Conservation (phyloP, 2,329 filamentous ascomycete genomes). For the Apiospora arundinis region DNA sequence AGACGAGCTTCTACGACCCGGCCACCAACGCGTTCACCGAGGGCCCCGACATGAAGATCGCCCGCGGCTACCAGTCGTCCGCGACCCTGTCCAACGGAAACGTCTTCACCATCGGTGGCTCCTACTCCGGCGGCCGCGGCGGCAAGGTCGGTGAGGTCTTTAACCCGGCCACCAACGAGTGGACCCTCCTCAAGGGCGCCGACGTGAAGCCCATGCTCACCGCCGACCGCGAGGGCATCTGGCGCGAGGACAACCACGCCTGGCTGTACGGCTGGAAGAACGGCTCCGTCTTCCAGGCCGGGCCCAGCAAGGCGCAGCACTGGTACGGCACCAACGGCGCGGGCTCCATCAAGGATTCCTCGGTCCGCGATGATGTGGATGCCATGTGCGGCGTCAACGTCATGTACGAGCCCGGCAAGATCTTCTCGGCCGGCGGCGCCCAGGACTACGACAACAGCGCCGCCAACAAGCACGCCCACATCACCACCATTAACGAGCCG, state of each 20-base stretch:
- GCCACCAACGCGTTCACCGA: constrained; percentile 37
- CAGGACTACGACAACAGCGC: constrained; percentile 45
- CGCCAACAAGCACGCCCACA: constrained; percentile 48
- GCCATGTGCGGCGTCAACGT: constrained; percentile 63
- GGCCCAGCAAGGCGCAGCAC: constrained; percentile 60
- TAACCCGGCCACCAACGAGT: constrained; percentile 44
- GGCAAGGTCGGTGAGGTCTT: constrained; percentile 57
- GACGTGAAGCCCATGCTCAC: constrained; percentile 51
- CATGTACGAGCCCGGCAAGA: constrained; percentile 67
- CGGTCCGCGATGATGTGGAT: constrained; percentile 48
- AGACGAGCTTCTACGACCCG: constrained; percentile 49
- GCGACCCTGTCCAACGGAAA: constrained; percentile 51
- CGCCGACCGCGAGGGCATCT: constrained; percentile 28
- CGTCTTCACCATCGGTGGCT: constrained; percentile 58
- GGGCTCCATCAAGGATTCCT: constrained; percentile 50
- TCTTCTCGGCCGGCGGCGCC: constrained; percentile 54
- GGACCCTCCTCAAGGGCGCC: constrained; percentile 46
- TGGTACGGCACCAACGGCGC: constrained; percentile 58
- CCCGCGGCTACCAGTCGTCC: constrained; percentile 51
- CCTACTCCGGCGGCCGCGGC: constrained; percentile 50
- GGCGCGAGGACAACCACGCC: constrained; percentile 54
- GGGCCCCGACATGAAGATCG: constrained; percentile 43
- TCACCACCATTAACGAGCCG: constrained; percentile 51
- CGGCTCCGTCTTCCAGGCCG: constrained; percentile 59
- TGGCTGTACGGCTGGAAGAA: constrained; percentile 57